phyloP scores from a whole-genome alignment of 2,329 filamentous ascomycete species.

The Nigrograna mackinnonii region DNA sequence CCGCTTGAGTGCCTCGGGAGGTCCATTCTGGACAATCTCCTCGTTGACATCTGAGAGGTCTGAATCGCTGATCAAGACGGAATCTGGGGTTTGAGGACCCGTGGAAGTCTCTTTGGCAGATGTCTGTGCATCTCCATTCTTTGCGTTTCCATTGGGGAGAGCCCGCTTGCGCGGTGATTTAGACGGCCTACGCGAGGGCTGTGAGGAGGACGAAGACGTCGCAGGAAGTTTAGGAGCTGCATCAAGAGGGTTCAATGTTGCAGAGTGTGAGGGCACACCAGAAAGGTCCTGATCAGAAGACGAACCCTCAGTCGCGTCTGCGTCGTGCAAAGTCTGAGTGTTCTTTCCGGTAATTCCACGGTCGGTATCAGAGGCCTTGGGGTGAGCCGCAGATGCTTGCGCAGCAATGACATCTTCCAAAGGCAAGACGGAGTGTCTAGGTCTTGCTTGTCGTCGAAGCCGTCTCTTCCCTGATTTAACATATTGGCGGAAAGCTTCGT shows the following conservation, averaged over 20 bases:
- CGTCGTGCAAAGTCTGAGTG: no score
- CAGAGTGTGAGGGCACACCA: no score
- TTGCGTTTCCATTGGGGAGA: constrained; percentile 21
- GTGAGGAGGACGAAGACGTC: constrained; percentile 25
- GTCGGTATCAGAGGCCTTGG: no score
- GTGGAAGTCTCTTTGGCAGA: constrained; percentile 30
- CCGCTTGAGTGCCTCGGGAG: constrained; percentile 20
- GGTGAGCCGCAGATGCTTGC: no score
- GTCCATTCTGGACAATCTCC: constrained; percentile 39
- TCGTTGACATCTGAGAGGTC: constrained; percentile 43
- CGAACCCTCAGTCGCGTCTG: no score
- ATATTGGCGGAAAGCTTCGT: no score
- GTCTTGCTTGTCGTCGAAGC: no score
- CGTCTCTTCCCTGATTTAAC: no score
- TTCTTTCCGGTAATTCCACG: no score
- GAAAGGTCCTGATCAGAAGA: no score
- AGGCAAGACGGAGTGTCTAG: no score
- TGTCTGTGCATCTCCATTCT: constrained; percentile 23
- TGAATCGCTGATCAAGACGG: constrained; percentile 33
- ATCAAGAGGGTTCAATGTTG: constrained; percentile 27
- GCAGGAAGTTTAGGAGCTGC: constrained; percentile 30
- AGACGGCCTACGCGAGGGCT: constrained; percentile 26
- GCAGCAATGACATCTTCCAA: constrained; percentile 10
- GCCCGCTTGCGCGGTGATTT: constrained; percentile 37
- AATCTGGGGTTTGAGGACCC: constrained; percentile 28